Conservation (phyloP, 1,284 basidiomycete genomes). For the Irpex sp. region DNA sequence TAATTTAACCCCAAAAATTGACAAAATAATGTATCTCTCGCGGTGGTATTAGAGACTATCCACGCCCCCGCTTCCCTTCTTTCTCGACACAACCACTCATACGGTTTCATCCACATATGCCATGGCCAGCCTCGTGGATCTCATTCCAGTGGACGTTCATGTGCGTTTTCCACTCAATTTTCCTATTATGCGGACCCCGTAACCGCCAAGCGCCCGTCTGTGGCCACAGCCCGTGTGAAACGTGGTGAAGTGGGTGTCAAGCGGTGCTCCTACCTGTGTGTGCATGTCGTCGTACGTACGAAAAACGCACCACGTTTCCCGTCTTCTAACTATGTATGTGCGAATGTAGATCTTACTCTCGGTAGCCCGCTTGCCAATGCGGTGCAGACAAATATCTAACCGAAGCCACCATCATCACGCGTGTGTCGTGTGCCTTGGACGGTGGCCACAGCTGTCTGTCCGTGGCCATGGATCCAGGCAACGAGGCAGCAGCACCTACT, state of each 20-base stretch:
- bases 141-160: background rate
- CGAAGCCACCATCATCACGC: background rate
- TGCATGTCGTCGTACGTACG: background rate
- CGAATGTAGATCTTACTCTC: background rate
- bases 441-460: background rate
- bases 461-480: background rate
- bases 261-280: background rate
- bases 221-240: background rate
- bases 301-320: background rate
- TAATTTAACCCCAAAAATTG: background rate
- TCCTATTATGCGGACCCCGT: background rate
- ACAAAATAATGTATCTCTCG: too few relatives aligned
- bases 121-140: constrained; percentile 1
- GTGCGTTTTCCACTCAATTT: background rate
- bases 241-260: background rate
- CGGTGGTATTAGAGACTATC: too few relatives aligned
- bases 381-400: background rate
- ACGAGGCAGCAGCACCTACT: background rate
- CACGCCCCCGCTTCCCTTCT: too few relatives aligned
- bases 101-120: background rate
- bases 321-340: background rate
- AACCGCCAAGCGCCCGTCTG: background rate
- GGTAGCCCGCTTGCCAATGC: background rate
- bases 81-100: background rate
- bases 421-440: background rate